Conservation (phyloP, 176 grass and related monocot species). For the bread wheat (Triticum aestivum) region IWGSC_CS_RefSeq_v2.1 NC_057814.1:237124525-237125024, state of each 20-base stretch:
- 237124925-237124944: background rate
- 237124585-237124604: conserved; percentile 85
- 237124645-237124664: conserved; percentile 67
- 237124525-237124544: conserved; percentile 62
- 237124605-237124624: conserved; percentile 66
- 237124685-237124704: conserved; percentile 81
- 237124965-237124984: background rate
- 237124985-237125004: conserved; percentile 5
- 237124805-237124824: conserved; percentile 1
- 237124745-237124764: conserved; percentile 6
- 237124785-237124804: background rate
- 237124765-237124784: conserved; percentile 15
- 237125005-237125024: conserved; percentile 2
- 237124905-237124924: background rate
- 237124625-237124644: conserved; percentile 83
- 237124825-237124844: conserved; percentile 14
- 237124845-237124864: conserved; percentile 3
- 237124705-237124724: conserved; percentile 24
- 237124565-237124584: conserved; percentile 82
- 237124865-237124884: conserved; percentile 5
- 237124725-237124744: conserved; percentile 7
- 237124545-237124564: conserved; percentile 77
- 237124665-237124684: conserved; percentile 54
- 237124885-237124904: conserved; percentile 1
- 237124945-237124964: conserved; percentile 18